phyloP scores from a whole-genome alignment of 1,284 basidiomycete species.

The Papiliotrema laurentii region DNA sequence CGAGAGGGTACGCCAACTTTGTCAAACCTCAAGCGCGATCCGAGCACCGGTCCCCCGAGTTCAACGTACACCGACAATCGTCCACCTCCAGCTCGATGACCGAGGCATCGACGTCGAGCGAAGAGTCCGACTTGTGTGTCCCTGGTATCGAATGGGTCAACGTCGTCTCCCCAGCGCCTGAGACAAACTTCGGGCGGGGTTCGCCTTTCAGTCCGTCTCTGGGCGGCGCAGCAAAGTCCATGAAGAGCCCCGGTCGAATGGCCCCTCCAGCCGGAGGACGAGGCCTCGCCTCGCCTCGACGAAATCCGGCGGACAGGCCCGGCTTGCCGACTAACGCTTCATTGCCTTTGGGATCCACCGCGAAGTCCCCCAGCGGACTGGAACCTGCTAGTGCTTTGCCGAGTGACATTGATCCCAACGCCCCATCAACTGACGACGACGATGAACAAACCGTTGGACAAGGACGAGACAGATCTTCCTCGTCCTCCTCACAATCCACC shows the following conservation, averaged over 20 bases:
- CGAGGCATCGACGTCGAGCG: slow-evolving; percentile 35
- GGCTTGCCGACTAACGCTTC: background rate
- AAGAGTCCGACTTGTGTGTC: slow-evolving; percentile 42
- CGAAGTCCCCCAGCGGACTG: slow-evolving; percentile 15
- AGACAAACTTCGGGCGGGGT: too few relatives aligned
- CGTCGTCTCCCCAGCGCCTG: background rate
- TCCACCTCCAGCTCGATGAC: slow-evolving; percentile 27
- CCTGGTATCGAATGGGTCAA: slow-evolving; percentile 42
- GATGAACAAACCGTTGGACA: slow-evolving; percentile 39
- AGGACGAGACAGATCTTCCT: slow-evolving; percentile 30
- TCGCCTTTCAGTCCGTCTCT: background rate
- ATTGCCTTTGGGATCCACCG: slow-evolving; percentile 21
- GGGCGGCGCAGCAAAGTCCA: background rate
- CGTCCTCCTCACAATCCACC: slow-evolving; percentile 34
- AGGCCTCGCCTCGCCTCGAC: slow-evolving; percentile 17
- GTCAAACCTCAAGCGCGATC: slow-evolving; percentile 10
- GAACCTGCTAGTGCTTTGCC: slow-evolving; percentile 16
- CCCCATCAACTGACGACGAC: slow-evolving; percentile 35
- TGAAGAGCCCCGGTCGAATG: background rate
- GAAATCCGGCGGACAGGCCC: slow-evolving; percentile 6
- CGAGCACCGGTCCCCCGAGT: background rate
- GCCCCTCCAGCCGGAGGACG: background rate
- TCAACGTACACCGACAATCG: slow-evolving; percentile 18
- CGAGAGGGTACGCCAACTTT: slow-evolving; percentile 22
- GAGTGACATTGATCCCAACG: slow-evolving; percentile 13